These are phyloP conservation scores for Elongisporangium senticosum DNA, from an alignment of 352 stramenopile genomes.

Conservation along the genomic window DNA sequence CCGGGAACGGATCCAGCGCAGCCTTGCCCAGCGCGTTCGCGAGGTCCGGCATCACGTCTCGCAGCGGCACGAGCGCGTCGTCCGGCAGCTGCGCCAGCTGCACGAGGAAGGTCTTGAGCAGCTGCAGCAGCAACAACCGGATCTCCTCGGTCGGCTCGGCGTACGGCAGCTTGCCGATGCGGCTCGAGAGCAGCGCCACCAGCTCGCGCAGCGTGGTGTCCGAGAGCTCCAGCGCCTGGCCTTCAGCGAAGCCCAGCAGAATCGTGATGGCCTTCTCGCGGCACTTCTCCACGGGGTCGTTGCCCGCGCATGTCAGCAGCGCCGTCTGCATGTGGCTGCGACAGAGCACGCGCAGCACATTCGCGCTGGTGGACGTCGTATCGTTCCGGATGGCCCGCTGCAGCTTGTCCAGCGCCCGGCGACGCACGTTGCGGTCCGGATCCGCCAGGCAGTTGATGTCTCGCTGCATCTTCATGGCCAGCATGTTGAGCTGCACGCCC, in stretches of 20 bases:
- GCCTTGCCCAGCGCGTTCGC: slow-evolving; percentile 72
- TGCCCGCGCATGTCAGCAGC: slow-evolving; percentile 40
- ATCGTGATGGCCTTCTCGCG: slow-evolving; percentile 61
- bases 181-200: slow-evolving; percentile 33
- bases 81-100: slow-evolving; percentile 24
- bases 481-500: slow-evolving; percentile 43
- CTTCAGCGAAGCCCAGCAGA: slow-evolving; percentile 52
- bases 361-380: slow-evolving; percentile 19
- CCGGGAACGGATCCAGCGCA: slow-evolving; percentile 67
- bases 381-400: slow-evolving; percentile 45
- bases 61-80: slow-evolving; percentile 18
- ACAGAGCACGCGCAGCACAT: slow-evolving; percentile 41
- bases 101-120: slow-evolving; percentile 47
- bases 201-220: slow-evolving; percentile 36
- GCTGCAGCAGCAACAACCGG: slow-evolving; percentile 59
- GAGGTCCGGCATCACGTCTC: slow-evolving; percentile 56
- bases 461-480: slow-evolving; percentile 77
- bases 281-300: slow-evolving; percentile 70
- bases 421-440: slow-evolving; percentile 60
- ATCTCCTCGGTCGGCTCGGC: slow-evolving; percentile 80
- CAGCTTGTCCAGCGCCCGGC: slow-evolving; percentile 69
- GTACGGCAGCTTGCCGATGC: slow-evolving; percentile 75
- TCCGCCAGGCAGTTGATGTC: slow-evolving; percentile 80
- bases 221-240: slow-evolving; percentile 35
- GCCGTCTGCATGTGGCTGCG: slow-evolving; percentile 34